Base-by-base conservation (phyloP, 2,329 filamentous ascomycete species). In the Colletotrichum brevisporum region DNA sequence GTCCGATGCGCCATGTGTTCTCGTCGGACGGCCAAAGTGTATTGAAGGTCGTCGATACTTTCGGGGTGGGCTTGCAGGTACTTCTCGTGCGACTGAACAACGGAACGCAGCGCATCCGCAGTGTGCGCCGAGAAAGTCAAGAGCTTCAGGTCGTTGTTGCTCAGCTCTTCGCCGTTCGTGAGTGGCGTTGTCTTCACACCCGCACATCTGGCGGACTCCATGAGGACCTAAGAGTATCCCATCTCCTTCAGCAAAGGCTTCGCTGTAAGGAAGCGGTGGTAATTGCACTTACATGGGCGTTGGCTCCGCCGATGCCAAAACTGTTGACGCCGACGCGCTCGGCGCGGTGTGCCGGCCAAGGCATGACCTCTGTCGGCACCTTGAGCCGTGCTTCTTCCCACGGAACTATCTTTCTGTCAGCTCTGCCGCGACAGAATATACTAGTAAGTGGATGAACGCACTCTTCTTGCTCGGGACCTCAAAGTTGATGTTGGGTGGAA, bases 401-500 rank as follows among this genome's bases (percentile, higher is more conserved):
- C 71, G 57, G 56, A 53, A 69, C 66, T 69, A 26, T 9, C 71
- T 39, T 2, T 24, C 21, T 64, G 64, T 24, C 8, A 51, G 9
- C 18, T 48, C 8, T 8, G 16, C 8, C 45, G 2, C 0, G 4
- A 5, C 16, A 1, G 1, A 6, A 0, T 4, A 9, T 2, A 4
- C 13, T 5, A 5, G 2, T 39, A 39, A 2, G 12, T 0, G 1
- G 4, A 16, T 26, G 3, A 2, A 1, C 62, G 24, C 39, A 69
- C 66, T 70, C 48, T 26, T 72, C 0, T 78, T 76, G 39, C 79
- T 81, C 0, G 76, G 76, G 0, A 64, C 70, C 0, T 62, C 60
- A 65, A 80, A 82, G 58, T 83, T 79, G 48, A 82, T 79, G 21
- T 78, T 82, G 0, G 81, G 81, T 0, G 79, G 82, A 15, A 84